A percentile compares a stretch with the other conserved stretches of the same genome.
Conservation (phyloP, 768 basidiomycete species). For the Tulasnella sp. region DNA sequence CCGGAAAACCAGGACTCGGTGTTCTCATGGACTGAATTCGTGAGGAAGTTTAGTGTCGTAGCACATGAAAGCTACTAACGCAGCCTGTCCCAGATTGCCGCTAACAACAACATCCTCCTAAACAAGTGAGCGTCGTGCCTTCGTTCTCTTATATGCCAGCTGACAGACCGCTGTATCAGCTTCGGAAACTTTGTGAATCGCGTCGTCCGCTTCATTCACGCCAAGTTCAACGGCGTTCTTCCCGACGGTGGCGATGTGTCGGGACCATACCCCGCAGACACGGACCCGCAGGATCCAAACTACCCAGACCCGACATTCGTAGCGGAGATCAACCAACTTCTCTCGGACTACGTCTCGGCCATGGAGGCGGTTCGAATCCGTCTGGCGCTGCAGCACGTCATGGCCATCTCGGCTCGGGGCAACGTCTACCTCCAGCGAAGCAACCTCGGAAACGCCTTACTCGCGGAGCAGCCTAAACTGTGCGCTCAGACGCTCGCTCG, state of each 20-base stretch:
- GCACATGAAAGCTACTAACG: not conserved
- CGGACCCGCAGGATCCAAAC: slow-evolving; percentile 32
- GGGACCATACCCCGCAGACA: slow-evolving; percentile 57
- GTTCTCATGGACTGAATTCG: slow-evolving; percentile 95
- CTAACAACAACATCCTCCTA: slow-evolving; percentile 85
- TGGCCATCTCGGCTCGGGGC: slow-evolving; percentile 79
- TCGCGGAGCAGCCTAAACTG: slow-evolving; percentile 66
- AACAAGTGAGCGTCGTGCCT: slow-evolving; percentile 56
- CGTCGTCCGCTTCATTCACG: slow-evolving; percentile 79
- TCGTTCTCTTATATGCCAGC: not conserved
- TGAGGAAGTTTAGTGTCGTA: slow-evolving; percentile 29
- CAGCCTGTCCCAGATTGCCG: slow-evolving; percentile 47
- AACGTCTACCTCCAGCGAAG: slow-evolving; percentile 93
- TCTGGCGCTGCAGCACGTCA: slow-evolving; percentile 73
- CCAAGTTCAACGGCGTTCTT: slow-evolving; percentile 67
- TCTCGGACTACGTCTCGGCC: slow-evolving; percentile 69
- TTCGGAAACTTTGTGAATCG: slow-evolving; percentile 99
- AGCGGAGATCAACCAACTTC: slow-evolving; percentile 60
- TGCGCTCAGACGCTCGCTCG: slow-evolving; percentile 86
- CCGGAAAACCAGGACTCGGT: slow-evolving; percentile 92
- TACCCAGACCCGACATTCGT: slow-evolving; percentile 55
- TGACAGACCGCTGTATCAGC: slow-evolving; percentile 28
- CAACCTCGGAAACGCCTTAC: slow-evolving; percentile 80
- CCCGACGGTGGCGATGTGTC: slow-evolving; percentile 65
- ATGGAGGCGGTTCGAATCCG: slow-evolving; percentile 92